Base-by-base conservation (phyloP, 371 early-diverging fungal genomes). In the Mortierella sp. region DNA sequence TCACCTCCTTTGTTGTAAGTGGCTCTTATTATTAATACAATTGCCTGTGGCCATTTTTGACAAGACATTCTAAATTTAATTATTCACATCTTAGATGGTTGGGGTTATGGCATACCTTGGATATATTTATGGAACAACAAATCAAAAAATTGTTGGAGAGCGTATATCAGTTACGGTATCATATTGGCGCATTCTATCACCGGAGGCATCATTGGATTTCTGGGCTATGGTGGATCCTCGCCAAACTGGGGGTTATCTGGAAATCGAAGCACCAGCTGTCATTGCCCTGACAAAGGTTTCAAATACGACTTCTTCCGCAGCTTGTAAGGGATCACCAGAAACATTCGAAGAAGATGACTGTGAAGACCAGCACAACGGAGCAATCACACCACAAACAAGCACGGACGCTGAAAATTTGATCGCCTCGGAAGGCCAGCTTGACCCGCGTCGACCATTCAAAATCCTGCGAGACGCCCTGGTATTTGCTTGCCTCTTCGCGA, bases 61-160 rank as follows among this genome's bases (percentile, higher is more conserved):
- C 12, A 13, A 28, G 28, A 13, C 3, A 17, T 28, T 22, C 35
- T 43, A n/a, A 45, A 23, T 47, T 23, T 0, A 34, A 15, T 64
- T 45, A n/a, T 23, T 53, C 15, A 13, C 9, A 61, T 32, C 37
- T 2, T 62, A 80, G 80, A 68, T 80, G 60, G 61, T 80, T 22
- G 80, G 80, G 34, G 70, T 80, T 28, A 80, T 80, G 80, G 67
- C 75, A 5, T 80, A 80, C 19, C 68, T 80, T 10, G 80, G 80
- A 13, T 74, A 80, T 28, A 74, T 80, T 42, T 80, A 80, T 54
- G 80, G 80, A 13, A 80, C 64, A 2, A 80, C 80, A 26, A 80
- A 47, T 53, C 75, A 80, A 28, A 2, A 70, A 8, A 13, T 54
- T 29, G 56, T 31, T 10, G 61, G 47, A 6, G 47, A 51, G 8